These are phyloP conservation scores for Tuber umbilicatum DNA, from an alignment of 495 filamentous ascomycete genomes.

Conservation along the genomic window DNA sequence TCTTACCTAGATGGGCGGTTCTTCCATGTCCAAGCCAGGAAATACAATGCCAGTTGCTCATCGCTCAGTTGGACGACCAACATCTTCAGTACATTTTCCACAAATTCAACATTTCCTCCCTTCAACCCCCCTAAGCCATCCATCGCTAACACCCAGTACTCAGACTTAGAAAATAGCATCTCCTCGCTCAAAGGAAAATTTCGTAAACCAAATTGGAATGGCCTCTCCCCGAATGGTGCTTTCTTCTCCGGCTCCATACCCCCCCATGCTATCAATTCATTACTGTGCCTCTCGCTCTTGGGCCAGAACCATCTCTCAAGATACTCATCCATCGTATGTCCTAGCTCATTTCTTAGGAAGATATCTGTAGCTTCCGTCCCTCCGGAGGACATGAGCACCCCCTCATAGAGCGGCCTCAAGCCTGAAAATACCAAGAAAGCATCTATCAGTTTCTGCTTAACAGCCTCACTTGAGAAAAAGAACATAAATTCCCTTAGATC, in stretches of 20 bases:
- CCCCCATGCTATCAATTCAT: constrained; percentile 13
- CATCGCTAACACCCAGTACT: constrained; percentile 17
- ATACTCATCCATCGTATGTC: constrained; percentile 20
- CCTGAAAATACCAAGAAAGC: constrained; percentile 64
- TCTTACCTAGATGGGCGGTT: constrained; percentile 47
- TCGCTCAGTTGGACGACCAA: constrained; percentile 48
- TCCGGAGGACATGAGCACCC: constrained; percentile 18
- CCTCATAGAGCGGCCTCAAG: constrained; percentile 51
- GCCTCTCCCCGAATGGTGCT: constrained; percentile 13
- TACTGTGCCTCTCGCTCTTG: constrained; percentile 9
- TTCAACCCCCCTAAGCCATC: not conserved
- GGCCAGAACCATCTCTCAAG: constrained; percentile 39
- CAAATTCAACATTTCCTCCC: constrained; percentile 21
- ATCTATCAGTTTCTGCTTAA: constrained; percentile 53
- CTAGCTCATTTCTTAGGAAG: constrained; percentile 38
- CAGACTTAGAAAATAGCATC: constrained; percentile 19
- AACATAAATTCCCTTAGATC: constrained; percentile 63
- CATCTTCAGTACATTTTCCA: constrained; percentile 49
- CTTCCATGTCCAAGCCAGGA: constrained; percentile 61
- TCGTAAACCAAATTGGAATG: constrained; percentile 33
- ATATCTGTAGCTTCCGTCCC: constrained; percentile 38
- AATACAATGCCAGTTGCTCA: constrained; percentile 60
- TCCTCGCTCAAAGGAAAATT: constrained; percentile 33
- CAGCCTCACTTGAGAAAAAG: constrained; percentile 46
- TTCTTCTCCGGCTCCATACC: constrained; percentile 40